phyloP scores from a whole-genome alignment of 2,329 filamentous ascomycete species.

The Furcasterigmium sp. region DNA sequence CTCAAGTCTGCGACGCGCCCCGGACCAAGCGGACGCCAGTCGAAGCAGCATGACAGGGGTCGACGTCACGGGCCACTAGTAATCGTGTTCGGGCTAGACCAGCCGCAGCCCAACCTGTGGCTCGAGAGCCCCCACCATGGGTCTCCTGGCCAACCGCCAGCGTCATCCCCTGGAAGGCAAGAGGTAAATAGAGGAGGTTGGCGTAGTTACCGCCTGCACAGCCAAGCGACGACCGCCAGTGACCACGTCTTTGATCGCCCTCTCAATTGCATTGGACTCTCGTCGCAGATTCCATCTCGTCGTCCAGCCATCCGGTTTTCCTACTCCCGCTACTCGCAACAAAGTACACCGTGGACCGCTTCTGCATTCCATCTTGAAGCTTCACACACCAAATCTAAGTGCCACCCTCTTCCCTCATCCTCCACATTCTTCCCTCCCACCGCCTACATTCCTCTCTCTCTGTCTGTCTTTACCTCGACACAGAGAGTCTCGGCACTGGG shows the following conservation, averaged over 20 bases:
- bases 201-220: constrained; percentile 1
- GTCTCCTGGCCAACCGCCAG: constrained; percentile 2
- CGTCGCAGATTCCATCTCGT: neutral
- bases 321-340: too few species aligned
- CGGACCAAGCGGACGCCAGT: neutral
- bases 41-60: too few species aligned
- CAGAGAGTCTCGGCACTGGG: constrained; percentile 5
- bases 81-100: neutral
- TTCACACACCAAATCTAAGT: constrained; percentile 8
- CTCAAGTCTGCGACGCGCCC: neutral
- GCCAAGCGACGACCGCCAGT: neutral
- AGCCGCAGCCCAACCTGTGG: neutral
- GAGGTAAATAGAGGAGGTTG: constrained; percentile 5
- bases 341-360: neutral
- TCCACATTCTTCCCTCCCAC: constrained; percentile 8
- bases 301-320: constrained; percentile 1
- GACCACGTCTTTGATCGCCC: constrained; percentile 1
- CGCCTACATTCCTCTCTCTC: constrained; percentile 9
- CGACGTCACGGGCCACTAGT: neutral
- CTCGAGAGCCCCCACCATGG: neutral
- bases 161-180: neutral
- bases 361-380: neutral
- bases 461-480: constrained; percentile 3
- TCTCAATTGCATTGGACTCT: neutral
- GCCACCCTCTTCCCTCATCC: constrained; percentile 6